Percentiles rank a stretch among this genome's conserved stretches.
These are phyloP conservation scores for Fusarium austroafricanum DNA, from an alignment of 2,329 filamentous ascomycete species.

Conservation along the genomic window DNA sequence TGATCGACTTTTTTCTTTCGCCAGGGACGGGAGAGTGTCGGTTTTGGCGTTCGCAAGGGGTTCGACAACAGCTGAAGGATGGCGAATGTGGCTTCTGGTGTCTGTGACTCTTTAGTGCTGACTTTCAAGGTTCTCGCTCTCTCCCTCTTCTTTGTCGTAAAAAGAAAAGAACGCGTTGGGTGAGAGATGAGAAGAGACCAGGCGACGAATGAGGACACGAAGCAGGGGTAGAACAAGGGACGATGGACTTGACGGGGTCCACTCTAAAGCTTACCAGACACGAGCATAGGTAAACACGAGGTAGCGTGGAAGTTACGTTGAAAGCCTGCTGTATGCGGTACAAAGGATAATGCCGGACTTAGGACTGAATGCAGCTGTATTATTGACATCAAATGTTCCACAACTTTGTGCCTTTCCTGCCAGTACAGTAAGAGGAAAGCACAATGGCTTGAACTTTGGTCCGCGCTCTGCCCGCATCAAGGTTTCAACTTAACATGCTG, in stretches of 20 bases:
- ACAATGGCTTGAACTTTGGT: too few relatives aligned
- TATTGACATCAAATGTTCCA: slow-evolving; percentile 5
- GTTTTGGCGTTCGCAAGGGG: slow-evolving; percentile 18
- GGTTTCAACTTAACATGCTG: neutral
- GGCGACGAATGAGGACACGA: slow-evolving; percentile 43
- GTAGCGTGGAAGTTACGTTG: slow-evolving; percentile 25
- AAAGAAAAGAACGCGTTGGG: slow-evolving; percentile 47
- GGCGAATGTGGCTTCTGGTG: slow-evolving; percentile 35
- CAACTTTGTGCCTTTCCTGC: too few relatives aligned
- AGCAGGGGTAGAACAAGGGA: slow-evolving; percentile 39
- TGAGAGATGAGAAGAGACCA: slow-evolving; percentile 40
- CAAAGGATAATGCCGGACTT: neutral
- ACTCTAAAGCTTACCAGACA: slow-evolving; percentile 39
- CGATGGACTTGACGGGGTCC: slow-evolving; percentile 31
- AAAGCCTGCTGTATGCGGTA: slow-evolving; percentile 24
- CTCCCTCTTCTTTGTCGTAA: slow-evolving; percentile 38
- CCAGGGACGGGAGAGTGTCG: slow-evolving; percentile 15
- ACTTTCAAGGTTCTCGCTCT: slow-evolving; percentile 37
- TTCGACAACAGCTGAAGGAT: slow-evolving; percentile 19
- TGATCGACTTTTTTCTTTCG: slow-evolving; percentile 32
- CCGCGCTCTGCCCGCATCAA: too few relatives aligned
- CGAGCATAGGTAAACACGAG: slow-evolving; percentile 39
- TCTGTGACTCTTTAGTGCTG: slow-evolving; percentile 39
- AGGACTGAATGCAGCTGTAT: slow-evolving; percentile 6
- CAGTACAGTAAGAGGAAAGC: too few relatives aligned